These are phyloP conservation scores for Eucalyptus sp. DNA, from an alignment of 345 rosid species.

Conservation along the genomic window DNA sequence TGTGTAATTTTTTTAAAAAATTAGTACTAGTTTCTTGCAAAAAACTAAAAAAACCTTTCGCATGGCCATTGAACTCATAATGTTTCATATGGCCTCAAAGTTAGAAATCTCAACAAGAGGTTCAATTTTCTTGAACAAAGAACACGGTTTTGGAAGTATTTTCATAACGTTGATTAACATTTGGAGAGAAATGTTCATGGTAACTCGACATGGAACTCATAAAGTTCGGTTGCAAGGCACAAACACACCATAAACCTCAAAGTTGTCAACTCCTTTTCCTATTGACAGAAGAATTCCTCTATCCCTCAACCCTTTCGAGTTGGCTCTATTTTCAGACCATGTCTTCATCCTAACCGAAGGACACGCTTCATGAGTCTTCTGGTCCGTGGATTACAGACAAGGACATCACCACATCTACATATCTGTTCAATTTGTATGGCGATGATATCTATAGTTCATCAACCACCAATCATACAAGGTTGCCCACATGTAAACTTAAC, in stretches of 20 bases:
- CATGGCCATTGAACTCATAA: background rate
- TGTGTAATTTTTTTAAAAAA: background rate
- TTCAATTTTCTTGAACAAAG: background rate
- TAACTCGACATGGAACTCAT: background rate
- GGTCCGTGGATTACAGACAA: no score
- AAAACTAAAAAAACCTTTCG: background rate
- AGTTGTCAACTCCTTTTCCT: background rate
- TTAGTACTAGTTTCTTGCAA: background rate
- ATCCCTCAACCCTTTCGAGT: background rate
- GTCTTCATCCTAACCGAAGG: no score
- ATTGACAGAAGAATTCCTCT: background rate
- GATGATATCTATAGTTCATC: background rate
- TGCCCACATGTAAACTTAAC: background rate
- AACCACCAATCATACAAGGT: background rate
- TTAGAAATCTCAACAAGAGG: background rate
- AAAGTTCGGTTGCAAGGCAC: background rate
- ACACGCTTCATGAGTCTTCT: no score
- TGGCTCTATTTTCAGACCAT: background rate
- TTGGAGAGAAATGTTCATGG: background rate
- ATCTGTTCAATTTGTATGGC: no score
- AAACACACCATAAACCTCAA: no score
- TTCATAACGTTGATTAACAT: background rate
- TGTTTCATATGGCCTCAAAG: background rate
- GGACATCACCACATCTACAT: no score
- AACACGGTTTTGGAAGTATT: background rate